These are phyloP conservation scores for Trichosporon asahii DNA, from an alignment of 1,284 basidiomycete genomes.

Conservation along the genomic window DNA sequence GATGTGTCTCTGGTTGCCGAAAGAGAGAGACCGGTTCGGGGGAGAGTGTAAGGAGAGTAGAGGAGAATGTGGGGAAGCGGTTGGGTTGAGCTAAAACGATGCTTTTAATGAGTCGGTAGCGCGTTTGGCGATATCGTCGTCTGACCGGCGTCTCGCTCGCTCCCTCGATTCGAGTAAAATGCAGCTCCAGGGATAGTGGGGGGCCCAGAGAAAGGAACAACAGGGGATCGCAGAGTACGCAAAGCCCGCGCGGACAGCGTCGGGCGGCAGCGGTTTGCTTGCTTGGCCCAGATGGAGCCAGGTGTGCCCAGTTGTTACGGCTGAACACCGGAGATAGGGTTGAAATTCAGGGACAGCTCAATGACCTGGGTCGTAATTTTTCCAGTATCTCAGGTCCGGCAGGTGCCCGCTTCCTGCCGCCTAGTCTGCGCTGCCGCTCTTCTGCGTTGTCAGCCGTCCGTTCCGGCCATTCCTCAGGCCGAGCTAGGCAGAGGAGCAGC, in stretches of 20 bases:
- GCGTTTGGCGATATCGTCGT: slow-evolving; percentile 1
- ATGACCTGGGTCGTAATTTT: neutral
- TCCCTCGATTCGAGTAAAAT: neutral
- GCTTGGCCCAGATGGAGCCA: neutral
- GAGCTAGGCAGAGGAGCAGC: neutral
- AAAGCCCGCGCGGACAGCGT: slow-evolving; percentile 4
- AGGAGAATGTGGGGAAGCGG: slow-evolving; percentile 1
- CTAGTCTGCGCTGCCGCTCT: neutral
- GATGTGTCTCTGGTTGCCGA: neutral
- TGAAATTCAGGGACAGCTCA: neutral
- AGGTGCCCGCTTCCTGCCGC: neutral
- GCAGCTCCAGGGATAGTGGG: neutral
- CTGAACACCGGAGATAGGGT: slow-evolving; percentile 5
- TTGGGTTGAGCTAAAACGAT: neutral
- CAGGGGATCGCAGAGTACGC: neutral
- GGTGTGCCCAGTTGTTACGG: neutral
- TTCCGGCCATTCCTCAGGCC: neutral
- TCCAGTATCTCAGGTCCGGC: neutral
- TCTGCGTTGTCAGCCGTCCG: neutral
- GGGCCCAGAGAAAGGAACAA: neutral
- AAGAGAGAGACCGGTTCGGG: neutral
- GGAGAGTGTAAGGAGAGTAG: neutral
- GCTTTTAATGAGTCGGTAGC: slow-evolving; percentile 5
- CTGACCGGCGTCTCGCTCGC: neutral
- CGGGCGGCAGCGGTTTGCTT: neutral